Percentiles rank a stretch among this genome's conserved stretches.
Conservation (phyloP, 2,329 filamentous ascomycete genomes). For the Endoconidiophora polonica region DNA sequence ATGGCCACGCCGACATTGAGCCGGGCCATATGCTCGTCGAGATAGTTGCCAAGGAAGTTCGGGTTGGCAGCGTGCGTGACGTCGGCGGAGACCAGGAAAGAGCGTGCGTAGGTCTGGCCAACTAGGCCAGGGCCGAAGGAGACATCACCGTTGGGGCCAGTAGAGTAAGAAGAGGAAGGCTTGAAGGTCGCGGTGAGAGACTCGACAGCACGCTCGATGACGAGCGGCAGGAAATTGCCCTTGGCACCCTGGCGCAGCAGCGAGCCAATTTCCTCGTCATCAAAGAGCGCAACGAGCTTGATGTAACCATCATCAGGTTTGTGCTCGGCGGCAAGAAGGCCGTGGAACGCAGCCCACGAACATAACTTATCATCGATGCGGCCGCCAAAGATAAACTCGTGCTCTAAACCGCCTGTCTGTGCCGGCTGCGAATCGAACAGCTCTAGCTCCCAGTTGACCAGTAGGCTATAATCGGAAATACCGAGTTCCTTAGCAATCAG, state of each 20-base stretch:
- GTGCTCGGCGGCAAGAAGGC: constrained; percentile 51
- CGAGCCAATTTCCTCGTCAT: constrained; percentile 92
- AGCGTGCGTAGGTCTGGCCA: constrained; percentile 74
- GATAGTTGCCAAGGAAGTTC: constrained; percentile 74
- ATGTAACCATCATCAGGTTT: constrained; percentile 48
- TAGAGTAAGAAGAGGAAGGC: not conserved
- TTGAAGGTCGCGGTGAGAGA: constrained; percentile 32
- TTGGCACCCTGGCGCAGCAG: constrained; percentile 76
- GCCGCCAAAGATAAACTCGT: constrained; percentile 87
- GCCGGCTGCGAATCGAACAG: constrained; percentile 84
- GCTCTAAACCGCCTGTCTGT: constrained; percentile 66
- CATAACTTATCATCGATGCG: constrained; percentile 97
- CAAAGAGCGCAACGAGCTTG: constrained; percentile 86
- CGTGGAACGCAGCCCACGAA: constrained; percentile 79
- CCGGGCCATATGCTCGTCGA: constrained; percentile 69
- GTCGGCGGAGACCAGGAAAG: constrained; percentile 82
- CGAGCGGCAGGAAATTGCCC: constrained; percentile 70
- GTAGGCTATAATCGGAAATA: constrained; percentile 47
- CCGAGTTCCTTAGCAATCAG: constrained; percentile 66
- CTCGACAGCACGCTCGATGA: constrained; percentile 70
- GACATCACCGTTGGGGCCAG: constrained; percentile 15
- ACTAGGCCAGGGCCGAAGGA: constrained; percentile 44
- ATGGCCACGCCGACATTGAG: constrained; percentile 79
- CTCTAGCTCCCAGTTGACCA: constrained; percentile 94
- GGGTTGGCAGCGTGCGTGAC: constrained; percentile 90